Evolutionary conservation across 2,329 filamentous ascomycete genomes (phyloP).

Genomic region (Fusarium tupiense): DNA sequence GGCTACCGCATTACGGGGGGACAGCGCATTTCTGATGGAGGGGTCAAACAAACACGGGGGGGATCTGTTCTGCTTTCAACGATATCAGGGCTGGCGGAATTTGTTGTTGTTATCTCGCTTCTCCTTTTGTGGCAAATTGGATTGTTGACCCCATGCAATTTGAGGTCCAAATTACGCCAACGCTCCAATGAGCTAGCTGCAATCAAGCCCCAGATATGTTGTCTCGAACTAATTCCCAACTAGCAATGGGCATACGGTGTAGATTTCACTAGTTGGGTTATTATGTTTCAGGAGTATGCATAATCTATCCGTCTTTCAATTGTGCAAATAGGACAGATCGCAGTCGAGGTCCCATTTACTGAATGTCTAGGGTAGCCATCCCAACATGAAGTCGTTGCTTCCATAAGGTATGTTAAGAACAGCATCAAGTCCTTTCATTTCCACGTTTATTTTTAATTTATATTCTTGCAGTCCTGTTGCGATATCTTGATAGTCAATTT

Average conservation of each 20-base stretch:
- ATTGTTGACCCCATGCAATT: slow-evolving; percentile 1
- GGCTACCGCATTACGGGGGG: background rate
- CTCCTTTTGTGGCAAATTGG: slow-evolving; percentile 19
- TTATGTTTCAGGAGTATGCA: background rate
- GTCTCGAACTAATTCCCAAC: background rate
- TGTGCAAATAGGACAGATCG: background rate
- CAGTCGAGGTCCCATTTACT: background rate
- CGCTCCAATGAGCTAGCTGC: background rate
- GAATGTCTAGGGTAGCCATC: background rate
- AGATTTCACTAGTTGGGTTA: background rate
- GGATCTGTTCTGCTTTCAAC: background rate
- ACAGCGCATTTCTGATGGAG: background rate
- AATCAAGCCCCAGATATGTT: background rate
- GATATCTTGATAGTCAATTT: fast-evolving
- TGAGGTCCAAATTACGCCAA: background rate
- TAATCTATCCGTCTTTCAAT: background rate
- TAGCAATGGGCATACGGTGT: background rate
- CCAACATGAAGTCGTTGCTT: background rate
- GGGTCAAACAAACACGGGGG: background rate
- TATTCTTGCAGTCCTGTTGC: background rate
- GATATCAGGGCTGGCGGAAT: background rate
- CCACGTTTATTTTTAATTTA: background rate
- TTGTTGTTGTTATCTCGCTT: slow-evolving; percentile 13
- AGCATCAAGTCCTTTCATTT: too few relatives aligned
- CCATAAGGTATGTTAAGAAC: too few relatives aligned